Conservation (phyloP, 2,329 filamentous ascomycete genomes). For the Botrytis porri region DNA sequence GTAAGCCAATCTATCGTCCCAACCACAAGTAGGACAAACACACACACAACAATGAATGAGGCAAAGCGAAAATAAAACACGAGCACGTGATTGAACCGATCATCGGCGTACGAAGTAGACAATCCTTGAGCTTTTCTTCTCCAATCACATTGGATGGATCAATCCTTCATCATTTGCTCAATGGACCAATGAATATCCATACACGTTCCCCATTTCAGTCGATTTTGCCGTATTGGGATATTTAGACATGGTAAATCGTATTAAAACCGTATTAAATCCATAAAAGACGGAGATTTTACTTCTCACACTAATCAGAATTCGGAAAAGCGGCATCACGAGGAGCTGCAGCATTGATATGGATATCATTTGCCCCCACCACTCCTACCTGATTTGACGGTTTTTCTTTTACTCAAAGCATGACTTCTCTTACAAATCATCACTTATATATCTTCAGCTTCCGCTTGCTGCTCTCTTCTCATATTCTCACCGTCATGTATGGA, state of each 20-base stretch:
- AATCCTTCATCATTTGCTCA: neutral
- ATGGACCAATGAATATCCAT: neutral
- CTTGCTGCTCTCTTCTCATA: neutral
- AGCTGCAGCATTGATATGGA: neutral
- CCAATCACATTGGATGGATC: slow-evolving; percentile 5
- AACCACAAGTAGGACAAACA: neutral
- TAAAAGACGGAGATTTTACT: neutral
- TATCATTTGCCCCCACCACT: slow-evolving; percentile 2
- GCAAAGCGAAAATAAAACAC: neutral
- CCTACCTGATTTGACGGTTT: neutral
- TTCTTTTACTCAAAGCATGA: neutral
- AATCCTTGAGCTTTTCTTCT: neutral
- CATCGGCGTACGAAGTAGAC: neutral
- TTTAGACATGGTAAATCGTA: neutral
- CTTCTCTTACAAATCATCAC: neutral
- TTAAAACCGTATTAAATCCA: neutral
- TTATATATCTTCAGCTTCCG: neutral
- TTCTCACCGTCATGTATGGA: neutral
- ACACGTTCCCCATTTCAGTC: neutral
- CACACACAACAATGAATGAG: neutral
- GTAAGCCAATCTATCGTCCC: neutral
- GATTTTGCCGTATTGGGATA: neutral
- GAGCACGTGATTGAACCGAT: slow-evolving; percentile 6
- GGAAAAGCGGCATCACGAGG: neutral
- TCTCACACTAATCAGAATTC: neutral